Base-by-base conservation (phyloP, 176 grass and related monocot species). In the Aegilops speltoides region DNA sequence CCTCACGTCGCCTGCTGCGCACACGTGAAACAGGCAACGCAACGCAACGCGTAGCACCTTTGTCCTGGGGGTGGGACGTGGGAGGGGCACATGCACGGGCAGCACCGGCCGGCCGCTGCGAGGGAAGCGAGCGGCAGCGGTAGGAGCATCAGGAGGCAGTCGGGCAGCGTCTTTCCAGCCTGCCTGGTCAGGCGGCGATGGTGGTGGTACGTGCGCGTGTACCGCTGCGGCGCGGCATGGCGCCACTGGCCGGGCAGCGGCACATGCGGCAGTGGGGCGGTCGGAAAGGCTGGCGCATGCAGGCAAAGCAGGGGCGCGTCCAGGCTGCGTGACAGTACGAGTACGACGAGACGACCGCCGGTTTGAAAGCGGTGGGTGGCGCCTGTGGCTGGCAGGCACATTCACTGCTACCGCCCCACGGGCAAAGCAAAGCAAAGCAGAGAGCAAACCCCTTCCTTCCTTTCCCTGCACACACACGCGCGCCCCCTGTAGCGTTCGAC, bases 381-480 rank as follows among this genome's bases (percentile, higher is more conserved):
- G 88, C 13, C 43, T 82, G 43, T 77, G 86, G 82, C 86, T 71
- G 86, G 70, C 89, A 88, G 86, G 86, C 89, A 91, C 89, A 88
- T 88, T 91, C 86, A 91, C 86, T 85, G 81, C 81, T 57, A 76
- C 82, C 86, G 85, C 77, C 89, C 85, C 82, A 88, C 82, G 89
- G 89, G 37, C 68, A 32, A 76, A 76, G 36, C 54, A 57, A 57
- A 57, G 54, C 54, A 7, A 45, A 4, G 54, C 54, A 7, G 12
- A 4, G 17, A 19, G 45, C 3, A 54, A 19, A 1, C 5, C 54
- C 54, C 19, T 56, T 9, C 14, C 41, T 50, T 40, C 70, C 82
- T 79, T 73, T 60, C 64, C 65, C 73, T 83, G 79, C 79, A 2
- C 73, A 79, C 89, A 76, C 88, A 74, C 76, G 11, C 54, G 8